Base-by-base conservation (phyloP, 2,329 filamentous ascomycete genomes). In the Pyrenophora seminiperda region DNA sequence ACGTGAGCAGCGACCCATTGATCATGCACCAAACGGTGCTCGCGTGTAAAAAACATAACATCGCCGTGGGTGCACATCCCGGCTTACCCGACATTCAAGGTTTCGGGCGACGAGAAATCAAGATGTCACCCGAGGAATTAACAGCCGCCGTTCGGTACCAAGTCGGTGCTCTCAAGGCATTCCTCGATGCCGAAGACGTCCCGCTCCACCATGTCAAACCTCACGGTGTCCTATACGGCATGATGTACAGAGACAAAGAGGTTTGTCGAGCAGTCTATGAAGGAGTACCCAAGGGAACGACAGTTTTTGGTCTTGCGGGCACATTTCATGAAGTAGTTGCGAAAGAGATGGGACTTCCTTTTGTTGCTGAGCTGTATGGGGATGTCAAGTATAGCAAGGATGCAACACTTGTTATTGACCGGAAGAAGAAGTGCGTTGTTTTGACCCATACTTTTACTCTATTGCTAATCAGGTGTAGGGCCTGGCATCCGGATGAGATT, bases 1-100 rank as follows among this genome's bases (percentile, higher is more conserved):
- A 64, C 27, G 7, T 10, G 3, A 20, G 18, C 47, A 72, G 73
- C 39, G 85, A 88, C 53, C 84, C 84, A 0, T 62, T 82, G n/a
- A 84, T 86, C 45, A 88, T 87, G 84, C 73, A 79, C 39, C 75
- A 82, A 47, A 87, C 83, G 0, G 79, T 87, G 9, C 74, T 73
- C 7, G 74, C 79, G 14, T 84, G 82, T 70, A 86, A 85, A 68
- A 65, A 77, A 33, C 78, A 84, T 67, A 76, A 76, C 49, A 78
- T 87, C 53, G 76, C 75, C 41, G 73, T 82, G 5, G 85, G 85
- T 6, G 85, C 85, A 0, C 85, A 88, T 58, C 85, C 85, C 0
- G 83, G 84, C 1, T 74, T 87, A 0, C 83, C 82, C n/a, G 85
- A 88, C 63, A 76, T 86, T 17, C 78, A 83, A 70, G 85, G 85